Percentiles rank a stretch among this genome's conserved stretches.
Evolutionary conservation across 768 basidiomycete genomes (phyloP).

Genomic region (Tremella fuciformis): DNA sequence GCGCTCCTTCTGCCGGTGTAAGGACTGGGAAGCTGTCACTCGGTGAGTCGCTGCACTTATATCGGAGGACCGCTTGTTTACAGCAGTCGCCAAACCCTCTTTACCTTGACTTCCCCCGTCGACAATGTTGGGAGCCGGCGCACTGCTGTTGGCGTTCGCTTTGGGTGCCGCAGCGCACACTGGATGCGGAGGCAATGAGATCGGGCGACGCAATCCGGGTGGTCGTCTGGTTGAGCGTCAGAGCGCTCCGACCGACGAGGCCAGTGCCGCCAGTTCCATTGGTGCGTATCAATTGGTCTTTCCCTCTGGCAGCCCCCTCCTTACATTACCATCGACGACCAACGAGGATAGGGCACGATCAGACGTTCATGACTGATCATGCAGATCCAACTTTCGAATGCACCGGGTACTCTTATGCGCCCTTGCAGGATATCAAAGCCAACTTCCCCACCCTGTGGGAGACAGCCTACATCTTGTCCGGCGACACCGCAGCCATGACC

Average conservation of each 20-base stretch:
- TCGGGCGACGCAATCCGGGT: constrained; percentile 32
- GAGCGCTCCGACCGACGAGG: constrained; percentile 24
- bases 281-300: constrained; percentile 18
- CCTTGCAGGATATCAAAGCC: constrained; percentile 27
- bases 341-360: background rate
- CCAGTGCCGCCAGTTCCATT: constrained; percentile 22
- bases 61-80: too few relatives aligned
- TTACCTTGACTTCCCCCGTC: too few relatives aligned
- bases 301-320: background rate
- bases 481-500: constrained; percentile 43
- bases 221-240: constrained; percentile 15
- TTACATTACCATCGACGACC: background rate
- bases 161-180: constrained; percentile 1
- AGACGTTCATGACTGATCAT: background rate
- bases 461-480: constrained; percentile 41
- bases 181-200: constrained; percentile 41
- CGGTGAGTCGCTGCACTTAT: too few relatives aligned
- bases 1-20: too few relatives aligned
- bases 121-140: too few relatives aligned
- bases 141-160: background rate
- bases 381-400: constrained; percentile 45
- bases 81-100: too few relatives aligned
- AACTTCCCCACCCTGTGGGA: constrained; percentile 46
- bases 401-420: constrained; percentile 46
- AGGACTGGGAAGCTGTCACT: too few relatives aligned